Conservation (phyloP, 2,329 filamentous ascomycete genomes). For the Chaetomiaceae sp. region DNA sequence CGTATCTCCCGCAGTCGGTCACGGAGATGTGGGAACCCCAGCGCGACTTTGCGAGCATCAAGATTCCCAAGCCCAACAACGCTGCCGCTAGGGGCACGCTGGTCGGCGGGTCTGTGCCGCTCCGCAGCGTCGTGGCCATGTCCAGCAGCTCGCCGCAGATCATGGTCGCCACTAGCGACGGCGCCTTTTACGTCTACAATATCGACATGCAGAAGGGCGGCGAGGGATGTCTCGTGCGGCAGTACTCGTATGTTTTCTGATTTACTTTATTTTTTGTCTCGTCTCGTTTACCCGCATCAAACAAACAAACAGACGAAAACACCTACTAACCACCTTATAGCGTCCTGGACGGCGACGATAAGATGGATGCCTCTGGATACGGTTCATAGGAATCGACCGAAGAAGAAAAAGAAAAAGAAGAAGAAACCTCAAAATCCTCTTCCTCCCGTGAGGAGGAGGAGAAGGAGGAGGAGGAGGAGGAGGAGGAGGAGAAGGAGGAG, state of each 20-base stretch:
- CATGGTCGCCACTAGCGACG: constrained; percentile 97
- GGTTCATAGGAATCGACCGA: constrained; percentile 30
- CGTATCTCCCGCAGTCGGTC: constrained; percentile 87
- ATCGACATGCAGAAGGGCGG: constrained; percentile 93
- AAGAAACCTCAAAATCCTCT: no score
- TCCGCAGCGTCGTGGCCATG: constrained; percentile 94
- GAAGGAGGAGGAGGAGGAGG: no score
- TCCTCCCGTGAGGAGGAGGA: no score
- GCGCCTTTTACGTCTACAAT: constrained; percentile 89
- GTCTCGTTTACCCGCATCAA: no score
- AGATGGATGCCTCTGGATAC: constrained; percentile 46
- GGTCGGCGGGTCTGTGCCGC: constrained; percentile 38
- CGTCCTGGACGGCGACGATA: constrained; percentile 52
- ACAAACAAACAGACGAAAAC: no score
- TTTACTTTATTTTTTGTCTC: neutral
- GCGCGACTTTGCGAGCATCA: constrained; percentile 94
- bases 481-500: no score
- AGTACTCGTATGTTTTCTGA: constrained; percentile 71
- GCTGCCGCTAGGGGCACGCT: constrained; percentile 26
- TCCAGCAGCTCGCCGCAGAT: constrained; percentile 91
- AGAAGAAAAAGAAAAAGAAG: no score
- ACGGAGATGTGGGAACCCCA: constrained; percentile 97
- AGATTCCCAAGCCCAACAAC: constrained; percentile 63
- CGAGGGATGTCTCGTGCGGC: constrained; percentile 84
- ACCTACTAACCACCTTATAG: constrained; percentile 28